Percentiles rank a stretch among this genome's conserved stretches.
phyloP scores from a whole-genome alignment of 148 eudicot species.

The Vaccinium myrtillus region DNA sequence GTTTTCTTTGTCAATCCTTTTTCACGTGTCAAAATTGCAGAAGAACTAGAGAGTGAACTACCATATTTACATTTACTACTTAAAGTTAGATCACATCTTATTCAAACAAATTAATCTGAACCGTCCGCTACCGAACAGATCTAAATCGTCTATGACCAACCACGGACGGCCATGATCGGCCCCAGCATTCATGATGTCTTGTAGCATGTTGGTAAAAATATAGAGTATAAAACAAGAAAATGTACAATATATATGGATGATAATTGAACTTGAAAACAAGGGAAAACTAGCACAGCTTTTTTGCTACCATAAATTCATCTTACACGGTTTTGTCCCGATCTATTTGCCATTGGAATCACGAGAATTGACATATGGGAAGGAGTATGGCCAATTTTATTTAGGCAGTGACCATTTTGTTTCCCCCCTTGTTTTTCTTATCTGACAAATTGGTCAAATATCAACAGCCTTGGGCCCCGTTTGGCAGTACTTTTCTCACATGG shows the following conservation, averaged over 20 bases:
- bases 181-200: no score
- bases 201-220: no score
- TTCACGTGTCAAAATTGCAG: neutral
- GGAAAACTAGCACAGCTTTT: neutral
- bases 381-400: neutral
- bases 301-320: neutral
- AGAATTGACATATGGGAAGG: constrained; percentile 9
- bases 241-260: no score
- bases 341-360: constrained; percentile 8
- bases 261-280: neutral
- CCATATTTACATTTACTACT: no score
- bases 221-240: no score
- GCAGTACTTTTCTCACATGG: neutral
- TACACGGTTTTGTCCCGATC: constrained; percentile 8
- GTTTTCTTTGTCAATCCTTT: neutral
- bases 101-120: no score
- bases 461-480: neutral
- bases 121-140: no score
- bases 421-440: neutral
- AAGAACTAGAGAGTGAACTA: neutral
- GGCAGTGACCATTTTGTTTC: neutral
- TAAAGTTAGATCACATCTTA: no score
- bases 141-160: no score
- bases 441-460: neutral
- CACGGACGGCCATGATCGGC: no score